Evolutionary conservation across 768 basidiomycete genomes (phyloP).

Genomic region (Boletus fagicola): DNA sequence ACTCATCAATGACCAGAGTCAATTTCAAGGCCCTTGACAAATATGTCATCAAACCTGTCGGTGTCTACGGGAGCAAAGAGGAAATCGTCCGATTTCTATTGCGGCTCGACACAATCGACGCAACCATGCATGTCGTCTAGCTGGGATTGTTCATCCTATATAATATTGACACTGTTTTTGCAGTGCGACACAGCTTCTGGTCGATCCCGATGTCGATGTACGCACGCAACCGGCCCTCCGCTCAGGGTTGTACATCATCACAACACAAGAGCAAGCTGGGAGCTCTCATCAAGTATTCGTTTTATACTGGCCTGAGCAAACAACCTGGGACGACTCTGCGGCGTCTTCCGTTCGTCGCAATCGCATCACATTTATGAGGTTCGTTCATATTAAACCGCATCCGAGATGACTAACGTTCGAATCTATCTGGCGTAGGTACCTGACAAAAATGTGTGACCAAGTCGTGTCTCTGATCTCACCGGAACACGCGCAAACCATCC

Average conservation of each 20-base stretch:
- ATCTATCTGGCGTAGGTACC: slow-evolving; percentile 40
- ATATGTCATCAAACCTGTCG: slow-evolving; percentile 46
- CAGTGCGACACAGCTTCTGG: slow-evolving; percentile 17
- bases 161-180: neutral
- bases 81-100: slow-evolving; percentile 48
- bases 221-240: slow-evolving; percentile 16
- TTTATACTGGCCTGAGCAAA: slow-evolving; percentile 62
- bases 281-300: slow-evolving; percentile 38
- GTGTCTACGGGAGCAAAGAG: slow-evolving; percentile 55
- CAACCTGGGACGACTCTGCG: slow-evolving; percentile 55
- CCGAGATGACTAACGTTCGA: neutral
- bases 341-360: slow-evolving; percentile 46
- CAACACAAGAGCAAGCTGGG: neutral
- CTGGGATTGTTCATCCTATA: neutral
- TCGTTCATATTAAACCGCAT: neutral
- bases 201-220: slow-evolving; percentile 5
- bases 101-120: slow-evolving; percentile 37
- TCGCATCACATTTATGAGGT: slow-evolving; percentile 64
- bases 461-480: slow-evolving; percentile 49
- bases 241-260: slow-evolving; percentile 24
- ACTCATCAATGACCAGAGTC: slow-evolving; percentile 52
- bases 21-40: slow-evolving; percentile 54
- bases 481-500: slow-evolving; percentile 43
- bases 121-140: slow-evolving; percentile 36
- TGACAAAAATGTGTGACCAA: slow-evolving; percentile 60